A percentile compares a stretch with the other conserved stretches of the same genome.
Conservation (phyloP, 1,139 yeast species). For the Suzukiozyma palmioleophila region DNA sequence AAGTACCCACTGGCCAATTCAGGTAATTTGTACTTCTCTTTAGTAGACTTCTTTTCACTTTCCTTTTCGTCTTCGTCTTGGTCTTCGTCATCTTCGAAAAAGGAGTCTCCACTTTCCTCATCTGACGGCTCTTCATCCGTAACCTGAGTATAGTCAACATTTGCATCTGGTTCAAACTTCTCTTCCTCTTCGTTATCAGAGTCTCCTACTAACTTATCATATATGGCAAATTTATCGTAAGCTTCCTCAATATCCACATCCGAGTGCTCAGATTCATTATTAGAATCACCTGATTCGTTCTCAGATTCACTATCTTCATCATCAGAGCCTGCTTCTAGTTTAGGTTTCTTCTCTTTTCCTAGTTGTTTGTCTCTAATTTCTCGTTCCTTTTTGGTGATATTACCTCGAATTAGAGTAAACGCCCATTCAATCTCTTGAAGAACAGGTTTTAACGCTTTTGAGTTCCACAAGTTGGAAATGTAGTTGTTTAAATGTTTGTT, state of each 20-base stretch:
- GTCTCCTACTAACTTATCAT: conserved; percentile 51
- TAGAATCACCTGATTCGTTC: conserved; percentile 14
- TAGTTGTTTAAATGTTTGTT: conserved; percentile 38
- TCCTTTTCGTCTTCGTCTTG: conserved; percentile 11
- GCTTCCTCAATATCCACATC: conserved; percentile 15
- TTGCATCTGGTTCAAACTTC: conserved; percentile 29
- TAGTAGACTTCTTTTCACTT: conserved; percentile 13
- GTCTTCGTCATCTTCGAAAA: conserved; percentile 24
- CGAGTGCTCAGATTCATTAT: background rate
- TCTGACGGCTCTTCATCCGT: conserved; percentile 59
- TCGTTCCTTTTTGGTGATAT: conserved; percentile 44
- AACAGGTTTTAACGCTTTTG: conserved; percentile 43
- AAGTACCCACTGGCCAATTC: conserved; percentile 71
- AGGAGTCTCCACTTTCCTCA: conserved; percentile 33
- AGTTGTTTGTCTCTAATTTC: conserved; percentile 23
- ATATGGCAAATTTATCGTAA: conserved; percentile 35
- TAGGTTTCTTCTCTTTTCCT: conserved; percentile 19
- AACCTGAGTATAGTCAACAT: conserved; percentile 53
- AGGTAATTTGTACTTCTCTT: conserved; percentile 47
- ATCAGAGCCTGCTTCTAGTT: conserved; percentile 16
- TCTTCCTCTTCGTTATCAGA: conserved; percentile 47
- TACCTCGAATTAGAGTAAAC: conserved; percentile 57
- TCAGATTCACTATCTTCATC: conserved; percentile 9
- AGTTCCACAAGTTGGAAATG: conserved; percentile 58
- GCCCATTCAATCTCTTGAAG: conserved; percentile 52